Evolutionary conservation across 495 filamentous ascomycete species (phyloP), one percentile per base, ranked within the genome.

Genomic region (Polyplosphaeria fusca): DNA sequence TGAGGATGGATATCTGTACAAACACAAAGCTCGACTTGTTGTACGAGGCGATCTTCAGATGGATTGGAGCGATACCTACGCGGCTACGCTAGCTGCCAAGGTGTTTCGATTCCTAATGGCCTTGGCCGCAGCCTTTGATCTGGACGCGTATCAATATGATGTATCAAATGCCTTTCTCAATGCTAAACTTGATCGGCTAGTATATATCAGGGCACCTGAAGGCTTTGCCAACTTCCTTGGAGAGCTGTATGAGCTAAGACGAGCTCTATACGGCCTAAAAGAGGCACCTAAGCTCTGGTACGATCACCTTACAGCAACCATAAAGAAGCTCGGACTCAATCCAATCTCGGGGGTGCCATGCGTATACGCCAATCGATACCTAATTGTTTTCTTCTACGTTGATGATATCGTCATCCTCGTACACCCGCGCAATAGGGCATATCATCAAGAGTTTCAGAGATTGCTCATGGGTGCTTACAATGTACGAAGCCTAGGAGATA

Each of bases 331-430:
- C 25, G 35, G 44, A 3, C 51, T 61, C 19, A 16, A 52, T 16
- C 23, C 3, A 45, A 39, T 59, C 22, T n/a, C 19, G 1, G 47
- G 23, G 12, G 23, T 28, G 4, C 26, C 20, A 19, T 58, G 47
- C 35, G 24, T 58, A n/a, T 58, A 12, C 22, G 46, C 2, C 1
- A 52, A 39, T 30, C n/a, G 52, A 2, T 19, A 26, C 5, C 47
- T 59, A n/a, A 43, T 59, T 20, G 39, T 59, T 25, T 52, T 59
- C 37, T 59, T 59, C 47, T 59, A 52, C 22, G 26, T 59, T 35
- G 47, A 52, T 27, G 47, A 59, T 47, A 59, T 59, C n/a, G n/a
- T n/a, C n/a, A n/a, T n/a, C n/a, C n/a, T n/a, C 23, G 55, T 41
- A 35, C 13, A 48, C 7, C 43, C 19, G 49, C n/a, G 23, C 4